Evolutionary conservation across 2,329 filamentous ascomycete genomes (phyloP), one percentile per base, ranked within the genome.

Genomic region (Colletotrichum scovillei): DNA sequence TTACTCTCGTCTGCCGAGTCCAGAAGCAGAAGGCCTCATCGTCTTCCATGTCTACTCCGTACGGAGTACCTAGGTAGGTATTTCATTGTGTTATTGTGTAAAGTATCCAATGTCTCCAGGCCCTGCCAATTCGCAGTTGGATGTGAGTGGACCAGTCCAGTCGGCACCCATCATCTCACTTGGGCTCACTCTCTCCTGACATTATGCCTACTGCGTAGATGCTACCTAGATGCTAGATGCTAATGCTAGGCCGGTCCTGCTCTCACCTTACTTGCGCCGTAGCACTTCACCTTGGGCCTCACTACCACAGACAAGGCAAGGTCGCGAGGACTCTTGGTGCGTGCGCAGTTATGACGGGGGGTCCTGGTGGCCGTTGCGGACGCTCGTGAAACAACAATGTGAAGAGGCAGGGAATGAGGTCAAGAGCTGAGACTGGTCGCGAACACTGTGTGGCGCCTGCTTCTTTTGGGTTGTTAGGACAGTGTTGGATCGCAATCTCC

Each of bases 331-430:
- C 38, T 60, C 35, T 62, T 49, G 71, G 71, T 66, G 28, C 56
- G 60, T 56, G 67, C 71, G 35, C 24, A 66, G 22, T 32, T 9
- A 71, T 66, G 62, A 57, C 67, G 19, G 67, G 60, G 70, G 71
- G 60, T 71, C 60, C 67, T 66, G 71, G 62, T 65, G 71, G 62
- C 71, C 67, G 67, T 73, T 73, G 56, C 71, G 67, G 62, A 73
- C 71, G 62, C 49, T 73, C 67, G 71, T 73, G 71, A 73, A 73
- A 73, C 71, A 62, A 66, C 71, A 73, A 49, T 49, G 49, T 73
- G 60, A 71, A 46, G 67, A 62, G 67, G 49, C 56, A 73, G 67
- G 67, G 60, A 73, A 73, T 71, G 56, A 73, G 28, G 42, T 56
- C 24, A 53, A 24, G 62, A 73, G 56, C 60, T 70, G 67, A 66